Evolutionary conservation across 1,139 yeast genomes (phyloP), one percentile per base, ranked within the genome.

Genomic region (Trichomonascaceae sp.): DNA sequence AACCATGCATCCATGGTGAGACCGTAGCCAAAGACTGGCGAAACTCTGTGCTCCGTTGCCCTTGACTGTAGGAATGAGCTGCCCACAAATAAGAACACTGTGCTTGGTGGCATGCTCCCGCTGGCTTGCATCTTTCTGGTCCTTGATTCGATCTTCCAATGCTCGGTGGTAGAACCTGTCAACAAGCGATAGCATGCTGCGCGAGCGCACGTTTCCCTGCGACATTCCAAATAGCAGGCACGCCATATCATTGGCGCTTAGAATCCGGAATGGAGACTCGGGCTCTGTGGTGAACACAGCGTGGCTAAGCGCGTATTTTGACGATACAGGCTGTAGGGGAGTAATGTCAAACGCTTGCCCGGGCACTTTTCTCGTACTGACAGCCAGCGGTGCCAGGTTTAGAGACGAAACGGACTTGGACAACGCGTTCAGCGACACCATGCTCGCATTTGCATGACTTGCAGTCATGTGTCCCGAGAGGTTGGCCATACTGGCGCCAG

Each of bases 171-270:
- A 75, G 45, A 78, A 77, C 0, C 81, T 77, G 11, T 85, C 81
- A 25, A 85, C 73, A 41, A 84, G 65, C 52, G 82, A 93, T 62
- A 81, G 64, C 29, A 87, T 63, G 1, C 84, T 71, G 35, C 78
- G 57, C 13, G 76, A 67, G 31, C 69, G 67, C 32, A 85, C 63
- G 32, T 77, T 75, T 22, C 63, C 64, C 47, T 75, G 74, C 39
- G 81, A 74, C 8, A 80, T 74, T 13, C 95, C 96, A 60, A 85
- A 81, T 64, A 81, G 75, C 43, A 84, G 65, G 50, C 93, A 80
- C 0, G 95, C 94, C 46, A 84, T 63, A 56, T 87, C 96, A 50
- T 87, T 87, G 5, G 93, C 87, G 5, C 93, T 87, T 45, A 73
- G 72, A 30, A 87, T 71, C 15, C 65, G 58, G 84, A 92, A 87